Conservation (phyloP, 108 stramenopile genomes). For the Conticribra guillardii region DNA sequence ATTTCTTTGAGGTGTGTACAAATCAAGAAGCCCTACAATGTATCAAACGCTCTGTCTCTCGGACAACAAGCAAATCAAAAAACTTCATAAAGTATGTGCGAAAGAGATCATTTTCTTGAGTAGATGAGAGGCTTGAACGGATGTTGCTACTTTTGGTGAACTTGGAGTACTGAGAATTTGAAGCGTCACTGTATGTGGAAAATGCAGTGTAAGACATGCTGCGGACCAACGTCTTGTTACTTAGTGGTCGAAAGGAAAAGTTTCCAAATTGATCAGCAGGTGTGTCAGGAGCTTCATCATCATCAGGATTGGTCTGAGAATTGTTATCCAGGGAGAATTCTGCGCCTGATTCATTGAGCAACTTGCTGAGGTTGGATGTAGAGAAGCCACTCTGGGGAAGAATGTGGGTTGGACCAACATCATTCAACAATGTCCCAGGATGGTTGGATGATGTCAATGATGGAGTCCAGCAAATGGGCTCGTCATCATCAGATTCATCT, state of each 20-base stretch:
- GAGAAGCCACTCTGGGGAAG: conserved; percentile 28
- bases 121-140: conserved; percentile 20
- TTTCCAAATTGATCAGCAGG: conserved; percentile 39
- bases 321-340: neutral
- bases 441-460: conserved; percentile 9
- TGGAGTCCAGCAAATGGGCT: conserved; percentile 28
- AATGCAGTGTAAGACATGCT: conserved; percentile 69
- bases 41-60: conserved; percentile 63
- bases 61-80: conserved; percentile 73
- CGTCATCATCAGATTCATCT: conserved; percentile 33
- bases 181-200: conserved; percentile 33
- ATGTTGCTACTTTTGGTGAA: neutral
- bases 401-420: neutral
- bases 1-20: no score
- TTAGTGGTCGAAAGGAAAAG: neutral
- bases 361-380: conserved; percentile 19
- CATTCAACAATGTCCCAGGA: neutral
- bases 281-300: neutral
- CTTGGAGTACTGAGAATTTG: conserved; percentile 4
- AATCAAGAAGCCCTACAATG: no score
- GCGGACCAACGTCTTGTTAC: conserved; percentile 39
- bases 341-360: conserved; percentile 7
- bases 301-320: no score
- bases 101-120: conserved; percentile 60
- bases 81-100: conserved; percentile 79